A percentile compares a stretch with the other conserved stretches of the same genome.
Evolutionary conservation across 2,329 filamentous ascomycete genomes (phyloP).

Genomic region (Xylaria sp.): DNA sequence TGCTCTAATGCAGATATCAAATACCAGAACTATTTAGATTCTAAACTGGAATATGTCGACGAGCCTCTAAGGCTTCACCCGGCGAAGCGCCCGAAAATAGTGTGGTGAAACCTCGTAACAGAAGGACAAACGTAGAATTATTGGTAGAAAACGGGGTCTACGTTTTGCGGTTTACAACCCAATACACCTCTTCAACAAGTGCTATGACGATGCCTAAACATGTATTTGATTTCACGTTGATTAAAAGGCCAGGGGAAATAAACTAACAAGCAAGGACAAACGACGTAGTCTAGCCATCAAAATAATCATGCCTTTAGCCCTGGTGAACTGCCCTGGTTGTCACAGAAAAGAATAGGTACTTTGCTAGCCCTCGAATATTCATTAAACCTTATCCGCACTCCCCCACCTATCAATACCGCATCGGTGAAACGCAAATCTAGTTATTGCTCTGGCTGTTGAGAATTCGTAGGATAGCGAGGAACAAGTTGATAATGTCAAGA

Average conservation of each 20-base stretch:
- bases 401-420: background rate
- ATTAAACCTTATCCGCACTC: background rate
- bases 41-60: constrained; percentile 3
- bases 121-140: background rate
- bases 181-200: background rate
- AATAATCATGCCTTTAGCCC: background rate
- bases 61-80: too few species aligned
- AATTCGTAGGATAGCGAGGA: constrained; percentile 93
- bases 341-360: too few species aligned
- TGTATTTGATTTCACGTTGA: background rate
- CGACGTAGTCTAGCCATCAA: background rate
- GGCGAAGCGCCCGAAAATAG: background rate
- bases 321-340: too few species aligned
- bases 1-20: constrained; percentile 68
- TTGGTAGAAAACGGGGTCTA: background rate
- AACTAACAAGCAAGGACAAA: background rate
- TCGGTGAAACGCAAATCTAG: constrained; percentile 51
- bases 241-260: background rate
- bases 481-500: constrained; percentile 95
- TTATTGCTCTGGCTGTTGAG: constrained; percentile 96
- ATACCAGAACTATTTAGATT: constrained; percentile 45
- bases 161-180: background rate
- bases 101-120: background rate
- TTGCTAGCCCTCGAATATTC: too few species aligned
- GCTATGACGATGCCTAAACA: background rate